Percentiles rank a stretch among this genome's conserved stretches.
Conservation (phyloP, 371 early-diverging fungal species). For the Mortierella sp. region DNA sequence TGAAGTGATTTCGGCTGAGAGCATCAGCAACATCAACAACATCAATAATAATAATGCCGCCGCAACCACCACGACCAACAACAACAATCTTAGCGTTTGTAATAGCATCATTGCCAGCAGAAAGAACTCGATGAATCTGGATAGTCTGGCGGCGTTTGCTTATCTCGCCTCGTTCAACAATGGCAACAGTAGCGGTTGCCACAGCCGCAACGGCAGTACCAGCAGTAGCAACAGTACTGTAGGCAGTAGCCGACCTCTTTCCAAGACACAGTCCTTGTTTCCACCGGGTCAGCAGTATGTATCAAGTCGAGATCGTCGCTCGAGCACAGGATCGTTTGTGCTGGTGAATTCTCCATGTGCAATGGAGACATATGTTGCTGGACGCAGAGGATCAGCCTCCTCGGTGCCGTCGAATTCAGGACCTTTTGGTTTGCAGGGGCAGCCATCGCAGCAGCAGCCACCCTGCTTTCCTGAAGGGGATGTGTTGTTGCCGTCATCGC, state of each 20-base stretch:
- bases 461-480: slow-evolving; percentile 26
- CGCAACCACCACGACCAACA: not conserved
- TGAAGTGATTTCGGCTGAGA: slow-evolving; percentile 10
- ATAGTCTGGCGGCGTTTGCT: slow-evolving; percentile 9
- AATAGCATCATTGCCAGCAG: slow-evolving; percentile 3
- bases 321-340: slow-evolving; percentile 49
- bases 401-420: slow-evolving; percentile 39
- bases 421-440: slow-evolving; percentile 13
- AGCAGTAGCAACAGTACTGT: too few relatives aligned
- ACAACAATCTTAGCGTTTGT: too few relatives aligned
- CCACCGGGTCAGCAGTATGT: not conserved
- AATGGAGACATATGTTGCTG: slow-evolving; percentile 46
- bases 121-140: slow-evolving; percentile 12
- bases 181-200: too few relatives aligned
- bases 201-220: too few relatives aligned
- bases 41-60: not conserved
- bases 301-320: slow-evolving; percentile 34
- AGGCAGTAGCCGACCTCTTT: not conserved
- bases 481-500: not conserved
- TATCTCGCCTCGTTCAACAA: not conserved
- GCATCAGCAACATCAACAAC: slow-evolving; percentile 4
- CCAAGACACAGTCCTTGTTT: not conserved
- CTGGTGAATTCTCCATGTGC: slow-evolving; percentile 22
- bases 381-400: slow-evolving; percentile 41
- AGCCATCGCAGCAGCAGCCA: slow-evolving; percentile 10